phyloP scores from a whole-genome alignment of 1,284 basidiomycete genomes.

The Apiotrichum veenhuisii region DNA sequence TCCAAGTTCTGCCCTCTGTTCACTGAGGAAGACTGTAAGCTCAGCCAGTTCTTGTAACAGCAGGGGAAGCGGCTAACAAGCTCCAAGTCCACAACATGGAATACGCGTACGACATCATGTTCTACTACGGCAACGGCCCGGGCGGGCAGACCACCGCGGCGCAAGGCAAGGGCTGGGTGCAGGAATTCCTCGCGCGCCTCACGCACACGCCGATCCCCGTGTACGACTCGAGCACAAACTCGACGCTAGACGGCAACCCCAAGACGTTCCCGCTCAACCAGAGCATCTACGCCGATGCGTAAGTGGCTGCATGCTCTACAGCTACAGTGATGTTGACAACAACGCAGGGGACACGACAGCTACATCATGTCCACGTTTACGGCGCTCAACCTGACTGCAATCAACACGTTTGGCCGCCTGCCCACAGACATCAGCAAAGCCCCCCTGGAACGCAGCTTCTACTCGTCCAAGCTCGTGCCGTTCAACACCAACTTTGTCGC shows the following conservation, averaged over 20 bases:
- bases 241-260: constrained; percentile 66
- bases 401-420: constrained; percentile 29
- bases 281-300: constrained; percentile 61
- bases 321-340: not conserved
- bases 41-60: too few relatives aligned
- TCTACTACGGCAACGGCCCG: constrained; percentile 1
- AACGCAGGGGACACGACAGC: constrained; percentile 51
- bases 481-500: constrained; percentile 59
- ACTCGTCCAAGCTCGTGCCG: constrained; percentile 64
- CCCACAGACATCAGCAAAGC: constrained; percentile 6
- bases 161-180: constrained; percentile 78
- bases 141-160: constrained; percentile 54
- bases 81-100: constrained; percentile 71
- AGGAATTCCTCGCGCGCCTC: constrained; percentile 74
- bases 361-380: constrained; percentile 73
- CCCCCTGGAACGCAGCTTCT: constrained; percentile 56
- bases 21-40: constrained; percentile 66
- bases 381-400: constrained; percentile 63
- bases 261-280: constrained; percentile 76
- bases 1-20: constrained; percentile 86
- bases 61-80: not conserved
- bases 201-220: constrained; percentile 64
- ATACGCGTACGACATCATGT: constrained; percentile 58
- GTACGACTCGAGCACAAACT: constrained; percentile 73
- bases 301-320: too few relatives aligned